Evolutionary conservation across 225 moss, liverwort and hornwort species (phyloP).

Genomic region (Sphagnum tenellum): DNA sequence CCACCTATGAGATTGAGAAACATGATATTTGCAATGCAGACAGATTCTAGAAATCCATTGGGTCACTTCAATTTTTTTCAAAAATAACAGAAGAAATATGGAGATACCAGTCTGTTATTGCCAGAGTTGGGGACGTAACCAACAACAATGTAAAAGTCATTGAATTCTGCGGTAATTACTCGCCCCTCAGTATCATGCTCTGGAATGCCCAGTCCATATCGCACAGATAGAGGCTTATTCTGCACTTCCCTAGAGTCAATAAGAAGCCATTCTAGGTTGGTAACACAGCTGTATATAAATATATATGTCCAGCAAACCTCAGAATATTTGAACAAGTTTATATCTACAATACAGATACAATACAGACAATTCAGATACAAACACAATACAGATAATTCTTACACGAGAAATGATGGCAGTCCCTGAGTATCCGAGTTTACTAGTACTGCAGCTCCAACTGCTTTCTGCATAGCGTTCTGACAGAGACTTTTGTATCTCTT

Average conservation of each 20-base stretch:
- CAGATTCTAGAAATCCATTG: no score
- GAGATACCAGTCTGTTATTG: conserved; percentile 62
- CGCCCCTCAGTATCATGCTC: conserved; percentile 84
- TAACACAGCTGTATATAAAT: no score
- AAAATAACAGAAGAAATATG: not conserved
- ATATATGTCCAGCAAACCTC: no score
- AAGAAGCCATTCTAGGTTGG: no score
- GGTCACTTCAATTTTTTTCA: no score
- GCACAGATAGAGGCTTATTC: conserved; percentile 74
- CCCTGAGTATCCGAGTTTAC: conserved; percentile 90
- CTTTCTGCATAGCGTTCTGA: conserved; percentile 43
- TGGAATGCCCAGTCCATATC: conserved; percentile 59
- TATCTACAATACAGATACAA: no score
- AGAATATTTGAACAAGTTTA: no score
- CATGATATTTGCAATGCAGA: no score
- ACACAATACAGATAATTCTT: conserved; percentile 1
- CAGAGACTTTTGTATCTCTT: conserved; percentile 38
- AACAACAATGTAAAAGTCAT: conserved; percentile 58
- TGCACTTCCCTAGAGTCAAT: conserved; percentile 11
- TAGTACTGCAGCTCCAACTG: conserved; percentile 88
- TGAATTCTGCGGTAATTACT: conserved; percentile 78
- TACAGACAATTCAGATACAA: no score
- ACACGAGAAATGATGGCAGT: conserved; percentile 87
- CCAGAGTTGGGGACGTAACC: conserved; percentile 89
- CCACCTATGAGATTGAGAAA: no score